These are phyloP conservation scores for Sedum album DNA, from an alignment of 164 flowering plant species.

Conservation along the genomic window DNA sequence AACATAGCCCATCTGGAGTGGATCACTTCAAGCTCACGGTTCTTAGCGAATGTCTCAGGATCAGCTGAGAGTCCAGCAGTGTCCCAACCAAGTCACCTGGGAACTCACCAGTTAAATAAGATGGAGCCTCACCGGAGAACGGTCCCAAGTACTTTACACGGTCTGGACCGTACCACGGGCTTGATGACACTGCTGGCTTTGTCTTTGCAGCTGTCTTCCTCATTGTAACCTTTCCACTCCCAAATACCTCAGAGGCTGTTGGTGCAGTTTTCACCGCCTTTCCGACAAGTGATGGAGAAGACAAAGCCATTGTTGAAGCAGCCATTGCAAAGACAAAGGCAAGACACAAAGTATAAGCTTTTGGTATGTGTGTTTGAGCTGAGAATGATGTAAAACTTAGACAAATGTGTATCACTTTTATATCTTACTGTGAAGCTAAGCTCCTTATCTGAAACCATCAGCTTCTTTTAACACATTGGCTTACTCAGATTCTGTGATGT, in stretches of 20 bases:
- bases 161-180: too few species aligned
- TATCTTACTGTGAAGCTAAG: not conserved
- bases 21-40: too few species aligned
- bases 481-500: not conserved
- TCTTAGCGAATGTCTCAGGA: too few species aligned
- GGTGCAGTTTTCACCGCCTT: not conserved
- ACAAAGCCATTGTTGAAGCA: too few species aligned
- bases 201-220: too few species aligned
- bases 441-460: not conserved
- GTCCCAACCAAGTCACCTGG: conserved; percentile 2
- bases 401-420: not conserved
- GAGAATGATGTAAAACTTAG: not conserved
- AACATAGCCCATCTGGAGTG: too few species aligned
- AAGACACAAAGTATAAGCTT: not conserved
- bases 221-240: not conserved
- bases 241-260: not conserved
- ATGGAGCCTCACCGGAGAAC: too few species aligned
- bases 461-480: not conserved
- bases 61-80: conserved; percentile 4
- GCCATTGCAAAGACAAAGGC: too few species aligned
- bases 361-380: not conserved
- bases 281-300: too few species aligned
- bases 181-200: too few species aligned
- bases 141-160: too few species aligned
- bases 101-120: too few species aligned